A percentile compares a stretch with the other conserved stretches of the same genome.
Evolutionary conservation across 2,329 filamentous ascomycete species (phyloP).

Genomic region (Emmonsia crescens): DNA sequence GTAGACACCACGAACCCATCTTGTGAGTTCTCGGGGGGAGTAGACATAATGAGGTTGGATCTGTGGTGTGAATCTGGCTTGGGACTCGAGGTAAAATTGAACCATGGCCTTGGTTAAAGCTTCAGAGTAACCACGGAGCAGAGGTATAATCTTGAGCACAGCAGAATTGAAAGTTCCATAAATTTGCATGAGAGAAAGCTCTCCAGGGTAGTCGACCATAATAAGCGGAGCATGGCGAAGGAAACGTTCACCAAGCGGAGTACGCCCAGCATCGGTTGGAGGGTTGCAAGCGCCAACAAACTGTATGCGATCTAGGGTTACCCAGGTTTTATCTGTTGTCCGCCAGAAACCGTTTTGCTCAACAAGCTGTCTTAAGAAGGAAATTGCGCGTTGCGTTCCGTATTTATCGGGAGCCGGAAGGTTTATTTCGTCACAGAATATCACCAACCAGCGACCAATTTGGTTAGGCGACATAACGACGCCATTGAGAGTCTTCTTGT

Average conservation of each 20-base stretch:
- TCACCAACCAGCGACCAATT: slow-evolving; percentile 92
- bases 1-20: slow-evolving; percentile 96
- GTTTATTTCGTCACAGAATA: slow-evolving; percentile 99
- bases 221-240: slow-evolving; percentile 93
- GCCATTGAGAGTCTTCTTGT: slow-evolving; percentile 95
- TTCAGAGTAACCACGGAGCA: slow-evolving; percentile 89
- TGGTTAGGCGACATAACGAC: slow-evolving; percentile 93
- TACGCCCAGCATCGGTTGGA: slow-evolving; percentile 92
- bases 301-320: slow-evolving; percentile 92
- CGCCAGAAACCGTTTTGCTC: slow-evolving; percentile 99
- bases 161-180: slow-evolving; percentile 98
- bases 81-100: slow-evolving; percentile 86
- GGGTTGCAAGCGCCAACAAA: slow-evolving; percentile 99
- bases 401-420: slow-evolving; percentile 96
- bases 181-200: slow-evolving; percentile 88
- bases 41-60: slow-evolving; percentile 99
- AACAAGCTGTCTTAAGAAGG: slow-evolving; percentile 91
- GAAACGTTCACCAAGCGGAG: slow-evolving; percentile 85
- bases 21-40: slow-evolving; percentile 92
- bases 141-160: slow-evolving; percentile 90
- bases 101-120: slow-evolving; percentile 96
- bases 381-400: slow-evolving; percentile 92
- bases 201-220: slow-evolving; percentile 98
- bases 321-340: slow-evolving; percentile 94
- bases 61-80: slow-evolving; percentile 85